phyloP scores from a whole-genome alignment of 2,329 filamentous ascomycete species.

The Zalaria obscura region DNA sequence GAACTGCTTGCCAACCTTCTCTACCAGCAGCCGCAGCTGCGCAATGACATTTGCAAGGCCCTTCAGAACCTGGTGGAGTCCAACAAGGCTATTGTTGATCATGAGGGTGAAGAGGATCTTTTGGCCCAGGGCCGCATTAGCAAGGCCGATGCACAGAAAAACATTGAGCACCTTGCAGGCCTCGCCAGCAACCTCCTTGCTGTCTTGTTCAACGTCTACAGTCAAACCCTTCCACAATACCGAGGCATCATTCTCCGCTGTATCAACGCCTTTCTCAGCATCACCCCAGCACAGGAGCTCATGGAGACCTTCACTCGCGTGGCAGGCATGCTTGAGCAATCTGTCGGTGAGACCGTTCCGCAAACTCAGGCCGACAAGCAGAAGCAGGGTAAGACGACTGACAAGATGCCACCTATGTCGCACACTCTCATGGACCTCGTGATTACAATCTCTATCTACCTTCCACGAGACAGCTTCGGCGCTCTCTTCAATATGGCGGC shows the following conservation, averaged over 20 bases:
- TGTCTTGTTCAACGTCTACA: slow-evolving; percentile 98
- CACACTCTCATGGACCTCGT: slow-evolving; percentile 95
- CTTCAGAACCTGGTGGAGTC: slow-evolving; percentile 83
- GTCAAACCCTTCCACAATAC: slow-evolving; percentile 84
- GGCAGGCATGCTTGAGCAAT: slow-evolving; percentile 64
- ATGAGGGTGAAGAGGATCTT: slow-evolving; percentile 57
- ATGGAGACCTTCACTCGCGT: slow-evolving; percentile 82
- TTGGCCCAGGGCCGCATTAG: slow-evolving; percentile 66
- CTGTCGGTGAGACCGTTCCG: slow-evolving; percentile 45
- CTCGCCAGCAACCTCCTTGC: slow-evolving; percentile 84
- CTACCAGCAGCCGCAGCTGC: slow-evolving; percentile 79
- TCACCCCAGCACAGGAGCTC: slow-evolving; percentile 49
- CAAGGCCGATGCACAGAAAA: slow-evolving; percentile 60
- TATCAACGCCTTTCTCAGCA: slow-evolving; percentile 87
- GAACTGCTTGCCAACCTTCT: slow-evolving; percentile 83
- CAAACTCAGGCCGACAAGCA: slow-evolving; percentile 49
- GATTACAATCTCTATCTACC: slow-evolving; percentile 88
- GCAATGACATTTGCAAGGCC: slow-evolving; percentile 74
- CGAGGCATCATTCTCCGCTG: slow-evolving; percentile 83
- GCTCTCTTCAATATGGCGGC: slow-evolving; percentile 78
- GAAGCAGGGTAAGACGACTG: slow-evolving; percentile 29
- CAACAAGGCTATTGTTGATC: slow-evolving; percentile 63
- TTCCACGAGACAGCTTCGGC: slow-evolving; percentile 73
- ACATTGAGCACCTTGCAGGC: slow-evolving; percentile 63
- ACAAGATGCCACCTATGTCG: slow-evolving; percentile 76